Base-by-base conservation (phyloP, 257 asterid species). In the Mitragyna speciosa region DNA sequence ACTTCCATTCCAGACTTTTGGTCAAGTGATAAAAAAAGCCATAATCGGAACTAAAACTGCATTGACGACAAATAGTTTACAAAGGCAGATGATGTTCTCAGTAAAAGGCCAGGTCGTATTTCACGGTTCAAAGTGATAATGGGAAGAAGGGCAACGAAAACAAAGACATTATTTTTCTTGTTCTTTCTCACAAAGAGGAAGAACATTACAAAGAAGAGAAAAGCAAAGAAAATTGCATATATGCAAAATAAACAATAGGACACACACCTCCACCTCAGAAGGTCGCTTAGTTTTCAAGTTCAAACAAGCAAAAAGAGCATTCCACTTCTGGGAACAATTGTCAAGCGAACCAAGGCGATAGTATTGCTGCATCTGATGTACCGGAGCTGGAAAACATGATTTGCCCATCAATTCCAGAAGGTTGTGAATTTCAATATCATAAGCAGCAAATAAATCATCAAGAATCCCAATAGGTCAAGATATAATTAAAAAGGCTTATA, bases 361-460 rank as follows among this genome's bases (percentile, higher is more conserved):
- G 82, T 95, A 95, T 66, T 95, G 96, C 88, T 92, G 97, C 93
- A 95, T 20, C 91, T 95, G 99, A 87, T 93, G 91, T 48, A 93
- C 94, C 0, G 99, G 99, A 84, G 99, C 98, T 95, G 95, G 81
- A 83, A 87, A 33, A 67, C 68, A 58, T 78, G 39, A 73, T 30
- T n/a, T 68, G 45, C 45, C 12, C 73, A 82, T 82, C 80, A 79
- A 74, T 43, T 30, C 66, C 78, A 47, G 63, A 36, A 47, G 20
- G 49, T 63, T 72, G 58, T 65, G 49, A 14, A 48, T 7, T 63
- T 52, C 16, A 78, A 11, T 65, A 78, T 12, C n/a, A 15, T 15
- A 28, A 78, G n/a, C 63, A 70, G 72, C 65, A 43, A 36, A 1
- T 36, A n/a, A n/a, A n/a, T n/a, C n/a, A n/a, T 41, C 8, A 19